phyloP scores from a whole-genome alignment of 306 rosid species.

The Prunus persica region DNA sequence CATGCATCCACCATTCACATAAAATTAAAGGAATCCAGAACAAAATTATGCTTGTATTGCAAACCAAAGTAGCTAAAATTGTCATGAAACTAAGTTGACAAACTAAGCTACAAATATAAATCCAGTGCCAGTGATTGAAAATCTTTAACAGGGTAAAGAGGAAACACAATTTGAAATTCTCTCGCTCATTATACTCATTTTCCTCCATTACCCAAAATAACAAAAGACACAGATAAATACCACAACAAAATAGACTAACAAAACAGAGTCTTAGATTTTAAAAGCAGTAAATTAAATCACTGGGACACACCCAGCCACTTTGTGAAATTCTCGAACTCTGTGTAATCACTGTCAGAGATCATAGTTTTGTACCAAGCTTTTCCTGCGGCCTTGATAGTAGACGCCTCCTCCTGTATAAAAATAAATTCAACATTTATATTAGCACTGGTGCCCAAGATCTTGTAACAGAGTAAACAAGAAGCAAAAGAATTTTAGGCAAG shows the following conservation, averaged over 20 bases:
- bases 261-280: slow-evolving; percentile 23
- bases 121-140: slow-evolving; percentile 6
- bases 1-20: too few species aligned
- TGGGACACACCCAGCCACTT: slow-evolving; percentile 87
- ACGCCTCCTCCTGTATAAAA: slow-evolving; percentile 60
- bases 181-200: slow-evolving; percentile 16
- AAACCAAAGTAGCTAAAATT: slow-evolving; percentile 5
- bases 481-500: background rate
- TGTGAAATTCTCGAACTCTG: slow-evolving; percentile 71
- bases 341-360: slow-evolving; percentile 82
- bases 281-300: slow-evolving; percentile 31
- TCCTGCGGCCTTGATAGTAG: slow-evolving; percentile 72
- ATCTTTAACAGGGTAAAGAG: background rate
- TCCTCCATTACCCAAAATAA: slow-evolving; percentile 26
- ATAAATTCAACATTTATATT: background rate
- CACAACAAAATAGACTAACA: slow-evolving; percentile 17
- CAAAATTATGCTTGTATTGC: slow-evolving; percentile 11
- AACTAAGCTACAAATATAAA: slow-evolving; percentile 16
- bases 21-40: background rate
- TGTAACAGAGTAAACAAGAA: background rate
- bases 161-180: background rate
- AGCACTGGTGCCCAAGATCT: background rate
- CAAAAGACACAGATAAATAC: slow-evolving; percentile 22
- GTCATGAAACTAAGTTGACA: slow-evolving; percentile 3
- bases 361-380: slow-evolving; percentile 78